These are phyloP conservation scores for Tolypocladium tundrense DNA, from an alignment of 2,329 filamentous ascomycete species.

Conservation along the genomic window DNA sequence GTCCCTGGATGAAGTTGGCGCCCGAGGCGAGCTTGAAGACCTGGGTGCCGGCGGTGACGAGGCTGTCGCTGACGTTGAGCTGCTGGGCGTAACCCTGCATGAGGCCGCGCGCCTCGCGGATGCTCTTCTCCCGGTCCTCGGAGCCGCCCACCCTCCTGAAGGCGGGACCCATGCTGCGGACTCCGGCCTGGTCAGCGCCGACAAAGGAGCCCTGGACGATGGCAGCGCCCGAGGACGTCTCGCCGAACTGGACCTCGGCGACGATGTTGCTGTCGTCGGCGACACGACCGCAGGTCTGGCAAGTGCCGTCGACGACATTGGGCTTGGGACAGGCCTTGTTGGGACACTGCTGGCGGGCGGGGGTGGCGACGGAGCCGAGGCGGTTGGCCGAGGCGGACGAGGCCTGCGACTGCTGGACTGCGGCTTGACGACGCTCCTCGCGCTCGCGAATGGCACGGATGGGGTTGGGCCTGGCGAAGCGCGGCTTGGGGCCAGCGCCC, in stretches of 20 bases:
- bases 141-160: constrained; percentile 49
- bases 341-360: constrained; percentile 37
- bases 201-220: constrained; percentile 87
- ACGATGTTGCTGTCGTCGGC: constrained; percentile 84
- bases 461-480: constrained; percentile 34
- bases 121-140: constrained; percentile 48
- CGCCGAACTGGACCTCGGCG: constrained; percentile 82
- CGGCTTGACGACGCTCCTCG: constrained; percentile 31
- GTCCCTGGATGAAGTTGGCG: constrained; percentile 75
- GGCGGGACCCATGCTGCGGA: constrained; percentile 55
- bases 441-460: constrained; percentile 42
- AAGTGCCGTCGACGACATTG: constrained; percentile 57
- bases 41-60: constrained; percentile 56
- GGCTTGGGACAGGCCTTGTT: constrained; percentile 52
- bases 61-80: constrained; percentile 49
- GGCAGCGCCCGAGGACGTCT: constrained; percentile 74
- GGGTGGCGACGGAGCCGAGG: constrained; percentile 19
- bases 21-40: constrained; percentile 68
- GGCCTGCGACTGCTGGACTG: constrained; percentile 16
- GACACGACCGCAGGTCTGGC: constrained; percentile 75
- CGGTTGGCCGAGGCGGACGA: constrained; percentile 17
- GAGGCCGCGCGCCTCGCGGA: constrained; percentile 46
- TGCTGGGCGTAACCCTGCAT: constrained; percentile 53
- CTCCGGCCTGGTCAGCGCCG: constrained; percentile 73
- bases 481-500: constrained; percentile 22